Conservation (phyloP, 1,284 basidiomycete genomes). For the Vanrija sp. region DNA sequence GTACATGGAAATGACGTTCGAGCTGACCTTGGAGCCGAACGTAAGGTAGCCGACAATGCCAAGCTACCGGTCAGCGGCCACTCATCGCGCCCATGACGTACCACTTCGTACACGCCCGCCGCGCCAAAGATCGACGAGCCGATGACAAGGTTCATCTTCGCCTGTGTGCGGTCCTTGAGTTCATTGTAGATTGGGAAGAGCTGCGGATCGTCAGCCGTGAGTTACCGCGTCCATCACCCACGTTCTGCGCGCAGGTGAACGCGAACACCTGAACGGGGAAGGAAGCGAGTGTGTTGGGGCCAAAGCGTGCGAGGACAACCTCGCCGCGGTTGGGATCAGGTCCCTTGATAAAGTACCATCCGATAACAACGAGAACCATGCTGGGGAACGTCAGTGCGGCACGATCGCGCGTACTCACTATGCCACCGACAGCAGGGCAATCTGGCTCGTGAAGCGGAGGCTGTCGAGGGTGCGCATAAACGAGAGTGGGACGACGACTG, state of each 20-base stretch:
- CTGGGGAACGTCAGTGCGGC: slow-evolving; percentile 28
- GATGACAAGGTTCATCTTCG: slow-evolving; percentile 81
- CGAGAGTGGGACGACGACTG: slow-evolving; percentile 78
- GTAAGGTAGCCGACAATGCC: slow-evolving; percentile 73
- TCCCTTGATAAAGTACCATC: slow-evolving; percentile 48
- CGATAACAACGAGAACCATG: slow-evolving; percentile 62
- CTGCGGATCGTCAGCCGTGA: slow-evolving; percentile 51
- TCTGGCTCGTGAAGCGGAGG: slow-evolving; percentile 51
- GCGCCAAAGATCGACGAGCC: slow-evolving; percentile 78
- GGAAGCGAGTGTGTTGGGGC: slow-evolving; percentile 54
- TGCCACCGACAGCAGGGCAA: slow-evolving; percentile 49
- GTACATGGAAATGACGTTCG: slow-evolving; percentile 85
- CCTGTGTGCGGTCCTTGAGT: slow-evolving; percentile 72
- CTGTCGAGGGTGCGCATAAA: slow-evolving; percentile 78
- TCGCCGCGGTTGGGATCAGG: slow-evolving; percentile 36
- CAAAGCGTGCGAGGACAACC: slow-evolving; percentile 39
- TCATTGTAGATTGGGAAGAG: slow-evolving; percentile 94
- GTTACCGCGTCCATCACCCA: slow-evolving; percentile 49
- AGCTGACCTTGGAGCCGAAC: slow-evolving; percentile 83
- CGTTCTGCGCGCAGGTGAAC: slow-evolving; percentile 87
- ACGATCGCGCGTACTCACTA: slow-evolving; percentile 59
- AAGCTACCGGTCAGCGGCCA: slow-evolving; percentile 4
- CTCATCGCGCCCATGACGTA: slow-evolving; percentile 15
- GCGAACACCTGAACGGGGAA: slow-evolving; percentile 96
- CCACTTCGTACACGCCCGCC: slow-evolving; percentile 66